A percentile compares a stretch with the other conserved stretches of the same genome.
Evolutionary conservation across 306 rosid species (phyloP).

Genomic region (Erythrophleum fordii): DNA sequence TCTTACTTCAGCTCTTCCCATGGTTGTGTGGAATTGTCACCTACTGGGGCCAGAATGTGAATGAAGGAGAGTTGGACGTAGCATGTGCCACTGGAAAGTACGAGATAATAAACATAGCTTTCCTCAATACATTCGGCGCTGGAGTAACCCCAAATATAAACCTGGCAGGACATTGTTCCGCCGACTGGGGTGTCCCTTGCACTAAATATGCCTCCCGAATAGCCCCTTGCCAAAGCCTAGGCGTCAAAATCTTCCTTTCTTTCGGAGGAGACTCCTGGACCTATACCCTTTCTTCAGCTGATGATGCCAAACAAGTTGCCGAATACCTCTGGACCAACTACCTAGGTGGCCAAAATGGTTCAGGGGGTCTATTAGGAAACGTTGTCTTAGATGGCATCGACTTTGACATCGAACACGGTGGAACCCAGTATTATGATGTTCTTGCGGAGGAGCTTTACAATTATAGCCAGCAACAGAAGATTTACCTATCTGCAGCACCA

Average conservation of each 20-base stretch:
- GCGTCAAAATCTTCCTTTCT: conserved; percentile 19
- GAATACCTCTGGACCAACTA: conserved; percentile 29
- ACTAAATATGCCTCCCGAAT: background rate
- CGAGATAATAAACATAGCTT: background rate
- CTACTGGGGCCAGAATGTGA: background rate
- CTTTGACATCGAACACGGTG: conserved; percentile 50
- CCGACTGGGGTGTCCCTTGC: background rate
- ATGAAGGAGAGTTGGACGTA: background rate
- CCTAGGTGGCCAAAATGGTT: background rate
- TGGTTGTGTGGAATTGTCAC: background rate
- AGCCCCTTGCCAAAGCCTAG: background rate
- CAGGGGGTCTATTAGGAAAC: conserved; percentile 38
- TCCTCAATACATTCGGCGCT: background rate
- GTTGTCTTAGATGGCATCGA: conserved; percentile 55
- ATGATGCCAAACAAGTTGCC: background rate
- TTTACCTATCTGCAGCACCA: conserved; percentile 52
- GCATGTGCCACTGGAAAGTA: background rate
- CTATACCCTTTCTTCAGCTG: background rate
- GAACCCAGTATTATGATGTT: conserved; percentile 35
- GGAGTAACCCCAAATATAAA: background rate
- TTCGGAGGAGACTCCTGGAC: background rate
- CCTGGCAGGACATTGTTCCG: background rate
- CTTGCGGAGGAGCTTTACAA: conserved; percentile 23
- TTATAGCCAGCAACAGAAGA: background rate
- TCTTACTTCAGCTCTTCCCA: background rate